Percentiles rank a stretch among this genome's conserved stretches.
Conservation (phyloP, 2,329 filamentous ascomycete genomes). For the Ceratocystis cacaofunesta region DNA sequence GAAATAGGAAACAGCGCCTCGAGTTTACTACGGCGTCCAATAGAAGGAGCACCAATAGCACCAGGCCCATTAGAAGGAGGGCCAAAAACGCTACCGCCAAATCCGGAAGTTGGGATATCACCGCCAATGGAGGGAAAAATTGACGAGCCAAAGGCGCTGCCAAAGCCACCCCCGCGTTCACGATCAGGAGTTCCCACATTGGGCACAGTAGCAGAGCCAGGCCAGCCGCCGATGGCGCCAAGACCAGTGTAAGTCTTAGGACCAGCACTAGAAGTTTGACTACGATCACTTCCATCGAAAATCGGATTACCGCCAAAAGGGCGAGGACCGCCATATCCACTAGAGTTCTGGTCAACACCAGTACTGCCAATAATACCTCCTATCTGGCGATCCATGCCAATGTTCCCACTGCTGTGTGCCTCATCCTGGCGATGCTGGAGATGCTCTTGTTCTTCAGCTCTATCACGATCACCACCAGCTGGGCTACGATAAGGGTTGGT, state of each 20-base stretch:
- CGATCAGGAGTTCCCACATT: slow-evolving; percentile 54
- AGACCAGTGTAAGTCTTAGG: slow-evolving; percentile 56
- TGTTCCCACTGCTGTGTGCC: slow-evolving; percentile 29
- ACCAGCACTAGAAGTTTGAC: slow-evolving; percentile 80
- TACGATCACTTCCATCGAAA: slow-evolving; percentile 68
- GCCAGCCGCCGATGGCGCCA: slow-evolving; percentile 47
- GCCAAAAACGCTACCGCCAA: slow-evolving; percentile 57
- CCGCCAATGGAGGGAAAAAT: slow-evolving; percentile 59
- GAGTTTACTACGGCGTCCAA: slow-evolving; percentile 65
- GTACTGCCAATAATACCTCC: slow-evolving; percentile 9
- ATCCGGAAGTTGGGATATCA: slow-evolving; percentile 59
- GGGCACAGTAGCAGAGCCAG: slow-evolving; percentile 38
- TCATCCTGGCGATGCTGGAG: slow-evolving; percentile 38
- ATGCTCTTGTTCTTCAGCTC: slow-evolving; percentile 38
- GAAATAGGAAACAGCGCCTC: slow-evolving; percentile 74
- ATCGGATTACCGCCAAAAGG: slow-evolving; percentile 33
- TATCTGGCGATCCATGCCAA: slow-evolving; percentile 8
- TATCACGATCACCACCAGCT: slow-evolving; percentile 50
- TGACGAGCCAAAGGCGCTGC: slow-evolving; percentile 57
- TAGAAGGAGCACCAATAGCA: slow-evolving; percentile 44
- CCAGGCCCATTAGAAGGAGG: slow-evolving; percentile 34
- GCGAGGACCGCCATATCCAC: slow-evolving; percentile 40
- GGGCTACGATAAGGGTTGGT: slow-evolving; percentile 96
- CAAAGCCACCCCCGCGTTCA: slow-evolving; percentile 38
- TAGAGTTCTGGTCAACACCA: slow-evolving; percentile 26